Percentiles rank a stretch among this genome's conserved stretches.
phyloP scores from a whole-genome alignment of 2,329 filamentous ascomycete species.

The Aspergillus quadricinctus region DNA sequence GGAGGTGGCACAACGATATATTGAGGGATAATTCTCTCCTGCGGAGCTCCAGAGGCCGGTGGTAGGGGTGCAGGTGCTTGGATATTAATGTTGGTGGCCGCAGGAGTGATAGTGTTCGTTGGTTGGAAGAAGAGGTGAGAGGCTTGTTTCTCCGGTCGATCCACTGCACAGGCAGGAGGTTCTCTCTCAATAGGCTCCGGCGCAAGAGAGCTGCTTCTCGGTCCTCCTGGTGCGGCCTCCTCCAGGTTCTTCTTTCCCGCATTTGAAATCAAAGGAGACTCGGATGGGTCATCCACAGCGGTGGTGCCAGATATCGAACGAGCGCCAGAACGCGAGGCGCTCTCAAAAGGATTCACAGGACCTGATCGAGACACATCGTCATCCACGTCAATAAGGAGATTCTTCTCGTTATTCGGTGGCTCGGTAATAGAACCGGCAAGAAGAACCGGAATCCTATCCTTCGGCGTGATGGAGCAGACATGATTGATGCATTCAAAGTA shows the following conservation, averaged over 20 bases:
- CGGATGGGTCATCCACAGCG: conserved; percentile 1
- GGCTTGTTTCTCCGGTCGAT: conserved; percentile 1
- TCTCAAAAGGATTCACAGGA: neutral
- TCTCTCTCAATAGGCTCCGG: neutral
- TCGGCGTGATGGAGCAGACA: conserved; percentile 35
- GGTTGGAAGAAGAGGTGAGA: conserved; percentile 12
- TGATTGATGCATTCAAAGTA: conserved; percentile 45
- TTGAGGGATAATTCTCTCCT: conserved; percentile 27
- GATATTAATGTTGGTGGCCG: conserved; percentile 11
- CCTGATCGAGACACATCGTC: conserved; percentile 5
- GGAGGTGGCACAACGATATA: conserved; percentile 59
- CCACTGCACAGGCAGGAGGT: neutral
- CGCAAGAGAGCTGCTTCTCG: neutral
- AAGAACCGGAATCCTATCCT: conserved; percentile 14
- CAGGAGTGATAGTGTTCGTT: conserved; percentile 6
- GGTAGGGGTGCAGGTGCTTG: conserved; percentile 33
- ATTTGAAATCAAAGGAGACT: neutral
- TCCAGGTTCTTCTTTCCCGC: neutral
- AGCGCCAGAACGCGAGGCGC: neutral
- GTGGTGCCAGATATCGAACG: neutral
- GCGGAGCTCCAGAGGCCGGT: conserved; percentile 53
- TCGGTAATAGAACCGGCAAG: neutral
- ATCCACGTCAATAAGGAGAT: conserved; percentile 18
- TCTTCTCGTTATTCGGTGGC: neutral
- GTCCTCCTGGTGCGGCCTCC: neutral